phyloP scores from a whole-genome alignment of 179 eudicot genomes.

The Corrigiola litoralis region DNA sequence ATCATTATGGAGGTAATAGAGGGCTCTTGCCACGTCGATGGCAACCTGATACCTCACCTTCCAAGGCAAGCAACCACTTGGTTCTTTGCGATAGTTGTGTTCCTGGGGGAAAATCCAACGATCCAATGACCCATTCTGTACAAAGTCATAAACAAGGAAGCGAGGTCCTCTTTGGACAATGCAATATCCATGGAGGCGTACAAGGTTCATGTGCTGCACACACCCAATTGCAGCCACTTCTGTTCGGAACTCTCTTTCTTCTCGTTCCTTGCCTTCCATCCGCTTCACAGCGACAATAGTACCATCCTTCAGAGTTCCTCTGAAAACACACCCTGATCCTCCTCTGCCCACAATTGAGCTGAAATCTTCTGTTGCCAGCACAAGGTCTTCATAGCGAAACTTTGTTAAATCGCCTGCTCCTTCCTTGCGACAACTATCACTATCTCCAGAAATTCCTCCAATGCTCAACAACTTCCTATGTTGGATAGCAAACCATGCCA shows the following conservation, averaged over 20 bases:
- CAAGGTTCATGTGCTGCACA: slow-evolving; percentile 46
- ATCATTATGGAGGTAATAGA: slow-evolving; percentile 65
- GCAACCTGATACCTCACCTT: slow-evolving; percentile 45
- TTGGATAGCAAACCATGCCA: slow-evolving; percentile 17
- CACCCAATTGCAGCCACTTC: slow-evolving; percentile 64
- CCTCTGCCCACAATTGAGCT: slow-evolving; percentile 48
- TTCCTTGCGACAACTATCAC: slow-evolving; percentile 43
- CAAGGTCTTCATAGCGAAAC: slow-evolving; percentile 47
- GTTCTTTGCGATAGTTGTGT: neutral
- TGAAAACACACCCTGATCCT: slow-evolving; percentile 59
- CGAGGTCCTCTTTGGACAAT: slow-evolving; percentile 37
- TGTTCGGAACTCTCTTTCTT: slow-evolving; percentile 49
- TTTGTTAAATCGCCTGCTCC: slow-evolving; percentile 56
- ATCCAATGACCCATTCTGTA: slow-evolving; percentile 57
- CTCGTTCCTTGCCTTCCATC: slow-evolving; percentile 41
- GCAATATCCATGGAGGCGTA: slow-evolving; percentile 53
- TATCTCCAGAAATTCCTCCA: slow-evolving; percentile 24
- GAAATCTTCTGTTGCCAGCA: slow-evolving; percentile 62
- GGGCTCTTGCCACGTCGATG: slow-evolving; percentile 63
- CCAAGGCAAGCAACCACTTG: slow-evolving; percentile 61
- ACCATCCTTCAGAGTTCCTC: slow-evolving; percentile 55
- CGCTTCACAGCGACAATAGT: slow-evolving; percentile 62
- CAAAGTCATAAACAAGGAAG: slow-evolving; percentile 58
- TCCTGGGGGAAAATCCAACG: slow-evolving; percentile 60
- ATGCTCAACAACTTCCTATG: slow-evolving; percentile 24